Conservation (phyloP, 495 filamentous ascomycete species). For the Aspergillus sclerotiicarbonarius region DNA sequence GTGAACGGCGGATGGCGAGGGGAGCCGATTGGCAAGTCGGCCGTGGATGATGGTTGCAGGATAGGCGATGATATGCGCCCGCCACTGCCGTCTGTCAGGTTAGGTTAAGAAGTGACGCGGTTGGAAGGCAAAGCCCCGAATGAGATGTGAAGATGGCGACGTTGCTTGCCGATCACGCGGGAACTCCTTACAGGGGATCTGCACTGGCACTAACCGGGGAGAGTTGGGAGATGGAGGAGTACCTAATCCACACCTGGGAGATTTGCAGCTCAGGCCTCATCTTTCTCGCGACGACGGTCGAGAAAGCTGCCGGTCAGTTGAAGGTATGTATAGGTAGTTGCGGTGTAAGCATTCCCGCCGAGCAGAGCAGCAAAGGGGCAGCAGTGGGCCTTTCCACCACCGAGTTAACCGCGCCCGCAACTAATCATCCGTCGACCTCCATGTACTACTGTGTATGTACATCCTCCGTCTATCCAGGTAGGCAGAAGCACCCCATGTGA, state of each 20-base stretch:
- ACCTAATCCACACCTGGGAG: background rate
- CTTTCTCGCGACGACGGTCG: too few species aligned
- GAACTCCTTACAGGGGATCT: conserved; percentile 34
- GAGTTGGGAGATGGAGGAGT: background rate
- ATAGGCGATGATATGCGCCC: conserved; percentile 9
- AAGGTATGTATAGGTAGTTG: background rate
- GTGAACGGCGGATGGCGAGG: background rate
- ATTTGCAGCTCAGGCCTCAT: background rate
- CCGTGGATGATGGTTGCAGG: background rate
- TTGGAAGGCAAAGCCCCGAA: conserved; percentile 12
- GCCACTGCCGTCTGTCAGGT: background rate
- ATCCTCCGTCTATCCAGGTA: too few species aligned
- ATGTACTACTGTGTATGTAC: background rate
- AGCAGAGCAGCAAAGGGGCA: background rate
- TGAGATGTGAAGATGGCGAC: conserved; percentile 12
- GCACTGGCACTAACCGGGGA: conserved; percentile 10
- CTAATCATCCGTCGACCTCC: background rate
- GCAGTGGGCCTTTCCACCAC: background rate
- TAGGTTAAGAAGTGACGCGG: conserved; percentile 15
- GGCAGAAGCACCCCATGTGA: too few species aligned
- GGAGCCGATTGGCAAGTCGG: background rate
- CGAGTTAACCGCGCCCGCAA: background rate
- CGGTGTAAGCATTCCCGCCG: background rate
- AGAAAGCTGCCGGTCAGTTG: background rate
- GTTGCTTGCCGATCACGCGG: conserved; percentile 41